A percentile compares a stretch with the other conserved stretches of the same genome.
Evolutionary conservation across 2,329 filamentous ascomycete genomes (phyloP).

Genomic region (Aspergillus fructus): DNA sequence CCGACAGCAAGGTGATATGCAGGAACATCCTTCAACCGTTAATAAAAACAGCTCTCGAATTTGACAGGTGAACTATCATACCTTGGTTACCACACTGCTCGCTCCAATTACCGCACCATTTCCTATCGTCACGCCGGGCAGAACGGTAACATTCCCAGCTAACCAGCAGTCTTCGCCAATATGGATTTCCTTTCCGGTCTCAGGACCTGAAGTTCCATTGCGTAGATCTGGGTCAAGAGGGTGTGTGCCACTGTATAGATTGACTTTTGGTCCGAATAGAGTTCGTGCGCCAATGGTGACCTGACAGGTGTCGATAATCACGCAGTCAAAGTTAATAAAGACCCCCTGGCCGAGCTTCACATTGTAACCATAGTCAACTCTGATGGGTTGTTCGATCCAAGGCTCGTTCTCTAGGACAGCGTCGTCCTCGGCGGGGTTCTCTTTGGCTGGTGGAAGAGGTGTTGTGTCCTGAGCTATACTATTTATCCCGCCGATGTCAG

Average conservation of each 20-base stretch:
- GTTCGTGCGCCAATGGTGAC: conserved; percentile 76
- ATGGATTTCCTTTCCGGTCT: conserved; percentile 69
- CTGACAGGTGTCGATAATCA: conserved; percentile 72
- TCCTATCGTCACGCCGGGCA: conserved; percentile 77
- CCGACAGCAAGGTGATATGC: conserved; percentile 43
- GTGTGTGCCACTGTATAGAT: conserved; percentile 72
- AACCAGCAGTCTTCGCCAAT: conserved; percentile 83
- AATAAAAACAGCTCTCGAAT: background rate
- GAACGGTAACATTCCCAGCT: conserved; percentile 67
- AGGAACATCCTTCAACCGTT: conserved; percentile 37
- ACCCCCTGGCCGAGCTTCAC: conserved; percentile 68
- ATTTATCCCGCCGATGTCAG: background rate
- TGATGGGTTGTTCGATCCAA: conserved; percentile 69
- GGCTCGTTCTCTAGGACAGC: conserved; percentile 63
- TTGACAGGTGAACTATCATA: conserved; percentile 19
- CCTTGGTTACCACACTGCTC: conserved; percentile 79
- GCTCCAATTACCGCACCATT: conserved; percentile 73
- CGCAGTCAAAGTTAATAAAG: conserved; percentile 74
- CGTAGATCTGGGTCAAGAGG: conserved; percentile 72
- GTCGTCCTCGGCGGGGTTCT: conserved; percentile 64
- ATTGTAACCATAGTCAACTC: conserved; percentile 76
- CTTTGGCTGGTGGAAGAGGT: conserved; percentile 60
- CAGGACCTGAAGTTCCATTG: conserved; percentile 73
- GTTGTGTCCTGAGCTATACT: conserved; percentile 64
- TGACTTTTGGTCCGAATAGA: conserved; percentile 75